Evolutionary conservation across 768 basidiomycete genomes (phyloP).

Genomic region (Krasilnikovozyma curviuscula): DNA sequence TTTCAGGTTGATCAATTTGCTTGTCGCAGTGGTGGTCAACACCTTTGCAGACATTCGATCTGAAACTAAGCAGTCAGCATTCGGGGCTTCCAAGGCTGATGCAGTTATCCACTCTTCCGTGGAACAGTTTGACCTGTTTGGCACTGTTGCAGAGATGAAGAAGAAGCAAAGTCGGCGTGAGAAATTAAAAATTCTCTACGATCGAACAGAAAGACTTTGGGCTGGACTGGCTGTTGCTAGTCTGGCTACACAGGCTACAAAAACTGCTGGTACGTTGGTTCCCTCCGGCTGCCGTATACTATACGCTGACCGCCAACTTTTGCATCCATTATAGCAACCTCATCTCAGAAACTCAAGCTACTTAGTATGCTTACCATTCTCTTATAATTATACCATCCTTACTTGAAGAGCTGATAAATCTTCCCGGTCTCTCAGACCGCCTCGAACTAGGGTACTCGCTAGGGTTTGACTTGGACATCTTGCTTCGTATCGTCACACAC

Average conservation of each 20-base stretch:
- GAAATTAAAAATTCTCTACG: conserved; percentile 16
- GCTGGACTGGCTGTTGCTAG: conserved; percentile 16
- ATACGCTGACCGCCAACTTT: background rate
- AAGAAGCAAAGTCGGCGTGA: no score
- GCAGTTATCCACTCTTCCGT: conserved; percentile 19
- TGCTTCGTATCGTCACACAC: conserved; percentile 47
- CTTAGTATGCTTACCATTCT: background rate
- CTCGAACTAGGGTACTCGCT: conserved; percentile 60
- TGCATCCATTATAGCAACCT: background rate
- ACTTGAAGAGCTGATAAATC: conserved; percentile 7
- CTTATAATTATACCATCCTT: no score
- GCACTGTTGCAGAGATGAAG: no score
- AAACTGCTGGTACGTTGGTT: conserved; percentile 15
- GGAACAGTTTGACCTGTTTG: no score
- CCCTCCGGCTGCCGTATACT: no score
- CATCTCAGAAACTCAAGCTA: background rate
- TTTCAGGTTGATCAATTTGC: conserved; percentile 66
- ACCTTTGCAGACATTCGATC: conserved; percentile 72
- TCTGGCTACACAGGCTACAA: conserved; percentile 19
- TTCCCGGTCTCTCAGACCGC: conserved; percentile 32
- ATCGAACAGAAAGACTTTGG: conserved; percentile 21
- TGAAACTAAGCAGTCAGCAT: conserved; percentile 76
- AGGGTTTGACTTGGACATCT: conserved; percentile 74
- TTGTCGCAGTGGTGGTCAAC: conserved; percentile 89
- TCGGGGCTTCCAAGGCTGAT: conserved; percentile 41